phyloP scores from a whole-genome alignment of 495 filamentous ascomycete genomes.

The Lophium mytilinum region DNA sequence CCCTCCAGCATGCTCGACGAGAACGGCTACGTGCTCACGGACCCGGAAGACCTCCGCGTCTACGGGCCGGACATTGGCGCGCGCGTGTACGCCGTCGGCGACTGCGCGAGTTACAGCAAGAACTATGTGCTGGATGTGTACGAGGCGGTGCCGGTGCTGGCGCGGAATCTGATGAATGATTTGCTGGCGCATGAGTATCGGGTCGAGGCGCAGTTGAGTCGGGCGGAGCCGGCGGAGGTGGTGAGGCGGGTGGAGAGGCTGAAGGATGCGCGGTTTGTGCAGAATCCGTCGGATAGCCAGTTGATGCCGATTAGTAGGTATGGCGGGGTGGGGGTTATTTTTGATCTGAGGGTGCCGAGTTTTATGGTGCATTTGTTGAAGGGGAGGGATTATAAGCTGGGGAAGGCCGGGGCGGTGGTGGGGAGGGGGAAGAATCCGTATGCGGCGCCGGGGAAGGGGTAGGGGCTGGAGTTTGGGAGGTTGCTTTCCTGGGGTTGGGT shows the following conservation, averaged over 20 bases:
- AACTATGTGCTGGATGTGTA: slow-evolving; percentile 29
- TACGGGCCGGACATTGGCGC: slow-evolving; percentile 3
- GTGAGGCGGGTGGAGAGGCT: slow-evolving; percentile 13
- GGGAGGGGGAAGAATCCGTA: slow-evolving; percentile 19
- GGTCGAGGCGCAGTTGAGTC: background rate
- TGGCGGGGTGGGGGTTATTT: slow-evolving; percentile 22
- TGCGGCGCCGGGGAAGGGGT: background rate
- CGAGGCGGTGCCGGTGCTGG: slow-evolving; percentile 25
- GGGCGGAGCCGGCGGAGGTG: background rate
- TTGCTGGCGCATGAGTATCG: slow-evolving; percentile 21
- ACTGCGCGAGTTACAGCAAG: slow-evolving; percentile 26
- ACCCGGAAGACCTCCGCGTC: slow-evolving; percentile 15
- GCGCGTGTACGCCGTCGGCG: slow-evolving; percentile 26
- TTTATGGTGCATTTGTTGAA: slow-evolving; percentile 19
- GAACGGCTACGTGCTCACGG: slow-evolving; percentile 19
- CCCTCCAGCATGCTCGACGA: slow-evolving; percentile 15
- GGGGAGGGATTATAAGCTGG: slow-evolving; percentile 20
- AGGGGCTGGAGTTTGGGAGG: background rate
- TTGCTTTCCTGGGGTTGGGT: too few species aligned
- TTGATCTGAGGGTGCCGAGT: slow-evolving; percentile 10
- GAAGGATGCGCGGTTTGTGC: slow-evolving; percentile 2
- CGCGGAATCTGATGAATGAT: slow-evolving; percentile 29
- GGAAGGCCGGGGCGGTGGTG: slow-evolving; percentile 15
- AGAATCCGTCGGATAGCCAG: slow-evolving; percentile 15
- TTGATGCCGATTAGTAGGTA: slow-evolving; percentile 19